phyloP scores from a whole-genome alignment of 2,329 filamentous ascomycete species.

The Elsinoe necatrix region DNA sequence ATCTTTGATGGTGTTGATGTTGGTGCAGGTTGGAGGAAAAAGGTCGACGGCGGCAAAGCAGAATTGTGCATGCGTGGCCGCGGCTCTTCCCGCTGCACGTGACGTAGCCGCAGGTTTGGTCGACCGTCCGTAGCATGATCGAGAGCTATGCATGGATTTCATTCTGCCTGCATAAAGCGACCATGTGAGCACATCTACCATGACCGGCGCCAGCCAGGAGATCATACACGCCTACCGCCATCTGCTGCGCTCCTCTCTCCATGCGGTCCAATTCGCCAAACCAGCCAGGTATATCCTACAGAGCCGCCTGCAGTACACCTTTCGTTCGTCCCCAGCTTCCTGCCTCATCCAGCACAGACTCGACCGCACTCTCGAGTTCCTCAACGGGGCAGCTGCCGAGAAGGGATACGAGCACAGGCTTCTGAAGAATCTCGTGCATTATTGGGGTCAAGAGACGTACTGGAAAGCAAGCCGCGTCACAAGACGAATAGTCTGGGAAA shows the following conservation, averaged over 20 bases:
- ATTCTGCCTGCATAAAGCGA: neutral
- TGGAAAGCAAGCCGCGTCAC: neutral
- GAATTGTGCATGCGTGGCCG: neutral
- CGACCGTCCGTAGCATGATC: neutral
- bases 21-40: neutral
- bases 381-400: slow-evolving; percentile 54
- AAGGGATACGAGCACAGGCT: slow-evolving; percentile 64
- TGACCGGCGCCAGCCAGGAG: slow-evolving; percentile 24
- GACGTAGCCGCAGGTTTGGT: neutral
- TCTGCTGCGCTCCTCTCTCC: slow-evolving; percentile 58
- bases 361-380: slow-evolving; percentile 60
- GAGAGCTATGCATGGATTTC: neutral
- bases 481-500: neutral
- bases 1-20: slow-evolving; percentile 8
- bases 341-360: slow-evolving; percentile 34
- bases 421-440: slow-evolving; percentile 56
- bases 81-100: neutral
- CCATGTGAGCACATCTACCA: neutral
- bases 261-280: slow-evolving; percentile 61
- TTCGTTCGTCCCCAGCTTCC: slow-evolving; percentile 28
- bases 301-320: slow-evolving; percentile 39
- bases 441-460: slow-evolving; percentile 30
- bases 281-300: slow-evolving; percentile 57
- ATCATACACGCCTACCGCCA: slow-evolving; percentile 60
- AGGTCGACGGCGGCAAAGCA: neutral